Conservation (phyloP, 768 basidiomycete species). For the Fomitopsis serialis region DNA sequence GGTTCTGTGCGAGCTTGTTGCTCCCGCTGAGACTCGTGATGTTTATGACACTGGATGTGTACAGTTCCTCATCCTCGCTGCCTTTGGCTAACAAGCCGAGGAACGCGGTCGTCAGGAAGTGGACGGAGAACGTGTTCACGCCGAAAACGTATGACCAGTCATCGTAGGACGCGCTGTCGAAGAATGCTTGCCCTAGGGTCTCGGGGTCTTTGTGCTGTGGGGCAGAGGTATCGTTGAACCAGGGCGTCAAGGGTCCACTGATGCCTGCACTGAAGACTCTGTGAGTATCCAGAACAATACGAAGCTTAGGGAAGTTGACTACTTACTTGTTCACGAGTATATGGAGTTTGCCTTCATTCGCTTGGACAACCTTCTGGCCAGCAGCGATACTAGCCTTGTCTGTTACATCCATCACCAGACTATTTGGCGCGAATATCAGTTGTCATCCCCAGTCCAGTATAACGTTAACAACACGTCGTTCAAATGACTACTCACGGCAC, state of each 20-base stretch:
- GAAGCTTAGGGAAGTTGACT: not conserved
- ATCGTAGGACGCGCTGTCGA: constrained; percentile 61
- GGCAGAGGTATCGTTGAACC: constrained; percentile 50
- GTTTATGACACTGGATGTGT: constrained; percentile 72
- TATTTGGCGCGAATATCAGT: constrained; percentile 23
- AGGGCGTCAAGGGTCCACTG: constrained; percentile 54
- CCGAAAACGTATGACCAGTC: constrained; percentile 57
- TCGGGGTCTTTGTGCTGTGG: constrained; percentile 60
- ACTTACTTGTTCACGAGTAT: constrained; percentile 82
- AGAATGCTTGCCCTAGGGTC: constrained; percentile 62
- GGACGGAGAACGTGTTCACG: constrained; percentile 70
- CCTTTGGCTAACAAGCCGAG: constrained; percentile 72
- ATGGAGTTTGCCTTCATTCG: constrained; percentile 66
- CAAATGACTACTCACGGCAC: constrained; percentile 45
- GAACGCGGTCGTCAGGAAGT: constrained; percentile 74
- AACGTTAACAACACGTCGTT: too few species aligned
- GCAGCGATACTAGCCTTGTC: constrained; percentile 58
- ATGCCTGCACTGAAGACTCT: constrained; percentile 58
- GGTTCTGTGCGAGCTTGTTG: constrained; percentile 66
- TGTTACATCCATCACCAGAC: constrained; percentile 69
- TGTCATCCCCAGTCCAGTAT: not conserved
- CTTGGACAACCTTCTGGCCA: constrained; percentile 47
- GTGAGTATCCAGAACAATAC: not conserved
- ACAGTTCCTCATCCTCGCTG: constrained; percentile 49
- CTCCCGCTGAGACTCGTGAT: constrained; percentile 74